A percentile compares a stretch with the other conserved stretches of the same genome.
Evolutionary conservation across 345 rosid species (phyloP).

Genomic region (Linum usitatissimum): DNA sequence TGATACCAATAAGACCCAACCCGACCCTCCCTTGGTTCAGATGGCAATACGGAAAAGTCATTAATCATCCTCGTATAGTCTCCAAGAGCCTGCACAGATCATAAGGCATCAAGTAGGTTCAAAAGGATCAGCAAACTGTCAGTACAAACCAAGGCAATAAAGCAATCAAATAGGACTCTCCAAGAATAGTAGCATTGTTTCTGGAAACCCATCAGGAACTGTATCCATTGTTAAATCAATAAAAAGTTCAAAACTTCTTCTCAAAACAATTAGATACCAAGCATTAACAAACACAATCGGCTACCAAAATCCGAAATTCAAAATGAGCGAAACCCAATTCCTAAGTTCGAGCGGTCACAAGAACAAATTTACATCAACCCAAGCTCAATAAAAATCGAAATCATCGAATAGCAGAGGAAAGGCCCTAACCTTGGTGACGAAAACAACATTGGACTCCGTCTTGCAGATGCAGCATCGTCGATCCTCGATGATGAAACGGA

Average conservation of each 20-base stretch:
- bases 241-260: neutral
- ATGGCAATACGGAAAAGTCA: constrained; percentile 73
- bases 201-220: neutral
- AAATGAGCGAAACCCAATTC: neutral
- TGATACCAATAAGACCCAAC: constrained; percentile 71
- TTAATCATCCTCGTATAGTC: constrained; percentile 79
- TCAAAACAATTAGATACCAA: neutral
- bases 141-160: neutral
- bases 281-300: neutral
- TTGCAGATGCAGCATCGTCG: constrained; percentile 89
- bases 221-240: neutral
- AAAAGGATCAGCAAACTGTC: neutral
- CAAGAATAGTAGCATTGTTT: neutral
- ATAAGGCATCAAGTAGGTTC: neutral
- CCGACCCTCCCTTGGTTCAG: constrained; percentile 74
- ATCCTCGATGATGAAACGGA: constrained; percentile 83
- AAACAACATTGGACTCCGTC: constrained; percentile 42
- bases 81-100: constrained; percentile 61
- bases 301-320: neutral
- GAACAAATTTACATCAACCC: neutral
- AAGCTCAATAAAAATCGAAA: neutral
- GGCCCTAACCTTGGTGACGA: constrained; percentile 73
- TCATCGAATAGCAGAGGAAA: neutral
- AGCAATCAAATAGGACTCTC: neutral
- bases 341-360: neutral